Conservation (phyloP, 257 asterid species). For the Agastache rugosa region DNA sequence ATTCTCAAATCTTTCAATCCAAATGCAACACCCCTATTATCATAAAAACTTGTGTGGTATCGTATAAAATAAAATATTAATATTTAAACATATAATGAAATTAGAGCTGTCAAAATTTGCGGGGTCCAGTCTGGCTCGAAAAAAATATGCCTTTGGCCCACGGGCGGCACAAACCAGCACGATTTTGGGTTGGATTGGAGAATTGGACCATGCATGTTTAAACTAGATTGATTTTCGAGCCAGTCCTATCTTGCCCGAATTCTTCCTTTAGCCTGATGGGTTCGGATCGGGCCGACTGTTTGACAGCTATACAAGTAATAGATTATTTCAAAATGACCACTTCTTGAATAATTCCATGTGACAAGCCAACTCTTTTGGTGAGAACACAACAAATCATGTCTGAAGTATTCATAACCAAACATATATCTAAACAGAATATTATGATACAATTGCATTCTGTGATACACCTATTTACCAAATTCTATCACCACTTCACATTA, state of each 20-base stretch:
- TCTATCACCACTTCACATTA: neutral
- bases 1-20: no score
- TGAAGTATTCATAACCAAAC: neutral
- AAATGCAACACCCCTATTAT: no score
- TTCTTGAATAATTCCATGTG: slow-evolving; percentile 18
- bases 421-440: neutral
- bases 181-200: neutral
- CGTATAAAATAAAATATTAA: no score
- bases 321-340: neutral
- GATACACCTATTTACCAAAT: neutral
- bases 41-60: no score
- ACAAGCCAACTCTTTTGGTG: slow-evolving; percentile 4
- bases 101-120: no score
- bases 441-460: neutral
- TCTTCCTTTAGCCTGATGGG: neutral
- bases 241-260: neutral
- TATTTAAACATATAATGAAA: no score
- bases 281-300: neutral
- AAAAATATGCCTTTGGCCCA: no score
- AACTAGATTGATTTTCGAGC: neutral
- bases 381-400: neutral
- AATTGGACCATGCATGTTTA: neutral
- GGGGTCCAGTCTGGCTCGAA: no score
- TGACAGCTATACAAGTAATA: neutral
- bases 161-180: no score